A percentile compares a stretch with the other conserved stretches of the same genome.
phyloP scores from a whole-genome alignment of 164 flowering plant species.

The Macadamia integrifolia region DNA sequence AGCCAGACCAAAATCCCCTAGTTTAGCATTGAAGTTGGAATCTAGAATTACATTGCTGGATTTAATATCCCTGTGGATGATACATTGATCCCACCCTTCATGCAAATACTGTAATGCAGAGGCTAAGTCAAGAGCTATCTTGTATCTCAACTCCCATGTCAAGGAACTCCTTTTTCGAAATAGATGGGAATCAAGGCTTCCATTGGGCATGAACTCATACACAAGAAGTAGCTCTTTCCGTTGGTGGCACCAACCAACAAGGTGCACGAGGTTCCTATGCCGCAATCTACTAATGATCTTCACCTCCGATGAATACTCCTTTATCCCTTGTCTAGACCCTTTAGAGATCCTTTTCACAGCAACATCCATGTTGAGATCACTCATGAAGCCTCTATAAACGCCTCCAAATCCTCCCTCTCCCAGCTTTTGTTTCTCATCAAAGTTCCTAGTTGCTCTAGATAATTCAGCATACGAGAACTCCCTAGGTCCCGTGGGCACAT shows the following conservation, averaged over 20 bases:
- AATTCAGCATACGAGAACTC: slow-evolving; percentile 16
- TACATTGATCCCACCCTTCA: slow-evolving; percentile 54
- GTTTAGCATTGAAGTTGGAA: slow-evolving; percentile 33
- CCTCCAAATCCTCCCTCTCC: no score
- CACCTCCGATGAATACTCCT: slow-evolving; percentile 25
- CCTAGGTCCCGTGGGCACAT: slow-evolving; percentile 12
- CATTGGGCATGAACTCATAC: slow-evolving; percentile 52
- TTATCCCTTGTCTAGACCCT: slow-evolving; percentile 24
- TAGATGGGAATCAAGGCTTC: slow-evolving; percentile 42
- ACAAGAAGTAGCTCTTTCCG: slow-evolving; percentile 35
- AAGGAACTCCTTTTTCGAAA: slow-evolving; percentile 18
- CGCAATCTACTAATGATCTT: slow-evolving; percentile 20
- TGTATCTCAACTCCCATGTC: slow-evolving; percentile 28
- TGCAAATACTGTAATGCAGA: slow-evolving; percentile 43
- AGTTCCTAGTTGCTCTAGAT: slow-evolving; percentile 19
- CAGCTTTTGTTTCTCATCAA: slow-evolving; percentile 24
- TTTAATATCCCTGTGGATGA: slow-evolving; percentile 47
- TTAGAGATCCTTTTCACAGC: slow-evolving; percentile 23
- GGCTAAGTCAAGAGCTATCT: slow-evolving; percentile 31
- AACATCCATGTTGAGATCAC: slow-evolving; percentile 6
- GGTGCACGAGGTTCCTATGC: slow-evolving; percentile 44
- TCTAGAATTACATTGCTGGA: slow-evolving; percentile 11
- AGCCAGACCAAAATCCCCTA: slow-evolving; percentile 34
- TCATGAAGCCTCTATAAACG: slow-evolving; percentile 5
- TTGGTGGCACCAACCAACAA: slow-evolving; percentile 53